Conservation (phyloP, 1,284 basidiomycete genomes). For the Ceratobasidium sp. region DNA sequence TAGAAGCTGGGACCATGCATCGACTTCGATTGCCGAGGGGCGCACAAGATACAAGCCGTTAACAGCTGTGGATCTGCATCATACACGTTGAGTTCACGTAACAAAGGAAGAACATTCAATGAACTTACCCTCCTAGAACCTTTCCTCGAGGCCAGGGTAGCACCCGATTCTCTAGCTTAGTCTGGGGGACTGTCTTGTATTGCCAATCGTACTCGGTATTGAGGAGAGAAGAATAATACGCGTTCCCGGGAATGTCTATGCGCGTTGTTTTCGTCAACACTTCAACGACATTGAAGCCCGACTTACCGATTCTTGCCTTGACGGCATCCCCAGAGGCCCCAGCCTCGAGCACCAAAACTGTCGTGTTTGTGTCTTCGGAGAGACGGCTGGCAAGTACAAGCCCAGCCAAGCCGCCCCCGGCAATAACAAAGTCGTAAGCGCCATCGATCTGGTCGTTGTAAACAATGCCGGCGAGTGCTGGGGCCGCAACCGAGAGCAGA, state of each 20-base stretch:
- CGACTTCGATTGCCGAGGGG: slow-evolving; percentile 60
- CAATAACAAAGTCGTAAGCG: slow-evolving; percentile 64
- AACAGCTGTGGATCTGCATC: slow-evolving; percentile 53
- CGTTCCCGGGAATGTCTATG: slow-evolving; percentile 57
- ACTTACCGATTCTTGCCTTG: slow-evolving; percentile 34
- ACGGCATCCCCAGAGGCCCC: slow-evolving; percentile 65
- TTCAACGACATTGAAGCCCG: background rate
- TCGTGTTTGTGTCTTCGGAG: slow-evolving; percentile 69
- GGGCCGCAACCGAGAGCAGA: background rate
- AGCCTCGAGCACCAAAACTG: slow-evolving; percentile 76
- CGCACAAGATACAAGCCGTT: slow-evolving; percentile 75
- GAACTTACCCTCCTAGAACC: slow-evolving; percentile 66
- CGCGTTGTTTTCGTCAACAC: background rate
- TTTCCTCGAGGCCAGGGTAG: slow-evolving; percentile 67
- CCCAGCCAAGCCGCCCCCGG: slow-evolving; percentile 73
- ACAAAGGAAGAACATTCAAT: too few species aligned
- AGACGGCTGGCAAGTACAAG: slow-evolving; percentile 73
- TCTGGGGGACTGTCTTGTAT: slow-evolving; percentile 62
- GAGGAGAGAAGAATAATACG: slow-evolving; percentile 59
- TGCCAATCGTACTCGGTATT: slow-evolving; percentile 67
- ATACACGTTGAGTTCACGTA: slow-evolving; percentile 43
- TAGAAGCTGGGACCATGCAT: slow-evolving; percentile 59
- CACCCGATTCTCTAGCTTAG: slow-evolving; percentile 50
- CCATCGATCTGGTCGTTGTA: slow-evolving; percentile 42
- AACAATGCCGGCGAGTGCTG: slow-evolving; percentile 33